Percentiles rank a stretch among this genome's conserved stretches.
These are phyloP conservation scores for Aspergillus novoparasiticus DNA, from an alignment of 2,329 filamentous ascomycete species.

Conservation along the genomic window DNA sequence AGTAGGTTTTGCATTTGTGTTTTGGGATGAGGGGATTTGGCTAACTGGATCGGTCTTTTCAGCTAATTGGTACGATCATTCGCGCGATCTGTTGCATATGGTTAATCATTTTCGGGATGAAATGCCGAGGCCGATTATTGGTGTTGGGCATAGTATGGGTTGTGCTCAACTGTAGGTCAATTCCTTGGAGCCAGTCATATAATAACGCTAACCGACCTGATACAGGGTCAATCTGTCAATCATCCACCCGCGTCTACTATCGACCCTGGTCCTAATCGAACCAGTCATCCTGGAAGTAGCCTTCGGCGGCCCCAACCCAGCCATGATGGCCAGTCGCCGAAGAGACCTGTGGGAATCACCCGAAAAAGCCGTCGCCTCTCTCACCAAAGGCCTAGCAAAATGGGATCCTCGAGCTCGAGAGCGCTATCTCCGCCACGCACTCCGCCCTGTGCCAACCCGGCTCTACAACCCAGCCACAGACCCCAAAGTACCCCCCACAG, in stretches of 20 bases:
- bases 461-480: constrained; percentile 13
- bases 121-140: constrained; percentile 63
- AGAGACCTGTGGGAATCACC: constrained; percentile 14
- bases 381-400: background rate
- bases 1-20: constrained; percentile 4
- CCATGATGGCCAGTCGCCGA: constrained; percentile 3
- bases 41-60: background rate
- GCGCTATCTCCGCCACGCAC: background rate
- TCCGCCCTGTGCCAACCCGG: constrained; percentile 17
- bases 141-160: constrained; percentile 84
- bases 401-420: constrained; percentile 1
- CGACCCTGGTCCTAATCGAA: constrained; percentile 72
- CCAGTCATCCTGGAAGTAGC: constrained; percentile 38
- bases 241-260: constrained; percentile 75
- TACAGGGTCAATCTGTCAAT: constrained; percentile 61
- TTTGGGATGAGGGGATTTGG: background rate
- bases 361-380: constrained; percentile 5
- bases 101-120: constrained; percentile 32
- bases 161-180: constrained; percentile 60
- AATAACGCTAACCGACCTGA: background rate
- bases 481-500: constrained; percentile 6
- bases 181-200: background rate
- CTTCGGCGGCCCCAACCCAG: constrained; percentile 10
- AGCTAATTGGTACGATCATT: constrained; percentile 76
- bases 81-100: constrained; percentile 71